Evolutionary conservation across 2,329 filamentous ascomycete genomes (phyloP).

Genomic region (Ambrosiella beaveri): DNA sequence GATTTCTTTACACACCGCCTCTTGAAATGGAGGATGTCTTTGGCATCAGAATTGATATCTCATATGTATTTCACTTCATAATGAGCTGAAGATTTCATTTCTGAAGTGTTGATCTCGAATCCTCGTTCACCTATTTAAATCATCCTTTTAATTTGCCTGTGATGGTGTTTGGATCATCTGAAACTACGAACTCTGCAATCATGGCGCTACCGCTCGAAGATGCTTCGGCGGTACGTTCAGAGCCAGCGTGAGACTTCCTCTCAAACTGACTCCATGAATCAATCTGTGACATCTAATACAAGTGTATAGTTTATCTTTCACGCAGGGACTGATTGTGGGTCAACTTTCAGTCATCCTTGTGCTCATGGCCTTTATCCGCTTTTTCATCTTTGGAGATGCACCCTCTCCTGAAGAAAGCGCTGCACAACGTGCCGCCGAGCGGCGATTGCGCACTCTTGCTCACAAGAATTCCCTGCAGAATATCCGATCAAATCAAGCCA

Average conservation of each 20-base stretch:
- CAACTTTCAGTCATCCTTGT: conserved; percentile 85
- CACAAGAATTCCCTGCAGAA: conserved; percentile 60
- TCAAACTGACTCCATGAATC: background rate
- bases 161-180: conserved; percentile 5
- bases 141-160: conserved; percentile 2
- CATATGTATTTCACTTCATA: background rate
- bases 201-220: conserved; percentile 11
- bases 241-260: conserved; percentile 28
- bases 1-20: background rate
- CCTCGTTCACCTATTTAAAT: background rate
- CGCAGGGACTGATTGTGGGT: conserved; percentile 79
- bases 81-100: background rate
- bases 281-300: conserved; percentile 1
- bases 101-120: background rate
- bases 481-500: conserved; percentile 25
- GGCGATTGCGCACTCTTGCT: conserved; percentile 54
- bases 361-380: conserved; percentile 92
- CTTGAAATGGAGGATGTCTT: background rate
- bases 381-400: conserved; percentile 97
- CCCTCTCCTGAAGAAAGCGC: conserved; percentile 70
- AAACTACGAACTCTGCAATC: conserved; percentile 5
- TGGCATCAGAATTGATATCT: background rate
- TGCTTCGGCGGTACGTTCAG: conserved; percentile 18
- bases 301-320: conserved; percentile 58
- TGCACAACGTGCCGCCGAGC: conserved; percentile 54